Evolutionary conservation across 805 yeast species (phyloP), one percentile per base, ranked within the genome.

Genomic region (Lipomyces sp.): DNA sequence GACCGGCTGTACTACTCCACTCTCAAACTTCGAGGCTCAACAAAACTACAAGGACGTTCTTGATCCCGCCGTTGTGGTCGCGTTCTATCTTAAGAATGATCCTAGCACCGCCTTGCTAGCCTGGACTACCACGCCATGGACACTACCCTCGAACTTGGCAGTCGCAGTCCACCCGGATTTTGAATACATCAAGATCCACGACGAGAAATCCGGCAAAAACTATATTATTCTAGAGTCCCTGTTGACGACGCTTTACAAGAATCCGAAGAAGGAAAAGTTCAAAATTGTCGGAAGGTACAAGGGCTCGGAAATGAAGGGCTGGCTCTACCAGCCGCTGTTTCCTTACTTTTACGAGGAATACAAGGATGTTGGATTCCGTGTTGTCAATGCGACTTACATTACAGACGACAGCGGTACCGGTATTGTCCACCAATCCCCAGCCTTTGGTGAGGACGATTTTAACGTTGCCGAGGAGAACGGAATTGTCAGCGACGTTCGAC

Each of bases 41-140:
- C 96, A 92, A 79, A 95, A 95, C 79, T 95, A 95, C 84, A 95
- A 95, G 82, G 98, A 95, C 67, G 98, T 95, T 60, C 85, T 87
- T 69, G 99, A 95, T 79, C 99, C 99, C 8, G 97, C 97, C 10
- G 93, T 96, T 60, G 92, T 97, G 67, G 80, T 95, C 73, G 96
- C 92, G 34, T 96, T 95, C 84, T 90, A 90, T 70, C 82, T 90
- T 64, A 81, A 84, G 39, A 90, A 86, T 69, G 96, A 93, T 75
- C 92, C 91, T 70, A 86, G 89, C 75, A 90, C 97, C 62, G 82
- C 85, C 71, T 82, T 95, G 72, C 93, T 95, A 51, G 98, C 98
- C 8, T 95, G 99, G 99, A 95, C 99, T 56, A 95, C 99, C 67
- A 95, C 99, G 33, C 99, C 99, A 62, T 95, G 99, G 99, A 96